Evolutionary conservation across 108 stramenopile genomes (phyloP), one percentile per base, ranked within the genome.

Genomic region (Pseudonitzschia multistriata): DNA sequence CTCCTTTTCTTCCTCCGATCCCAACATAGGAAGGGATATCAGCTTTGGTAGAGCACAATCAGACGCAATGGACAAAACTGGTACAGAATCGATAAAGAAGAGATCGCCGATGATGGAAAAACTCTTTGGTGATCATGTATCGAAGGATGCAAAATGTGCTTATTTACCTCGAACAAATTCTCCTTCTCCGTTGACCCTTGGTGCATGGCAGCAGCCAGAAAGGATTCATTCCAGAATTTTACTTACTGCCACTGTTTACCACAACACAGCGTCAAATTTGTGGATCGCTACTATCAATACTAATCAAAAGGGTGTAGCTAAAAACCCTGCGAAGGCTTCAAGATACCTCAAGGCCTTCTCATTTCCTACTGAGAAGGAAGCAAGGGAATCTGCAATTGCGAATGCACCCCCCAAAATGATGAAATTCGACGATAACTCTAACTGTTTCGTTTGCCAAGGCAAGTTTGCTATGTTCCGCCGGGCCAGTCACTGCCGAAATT

Each of bases 231-330:
- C 89, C 3, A 80, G 92, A 31, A 86, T 79, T 21, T 82, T 93
- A 11, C 81, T 91, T 14, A 83, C 80, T 29, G 85, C 88, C 13
- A 89, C 85, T 10, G 88, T 94, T 11, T 88, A 89, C 62, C 88
- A 94, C 65, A 94, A 85, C 61, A 67, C 86, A n/a, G 83, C 83
- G 7, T 88, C 90, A 5, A 86, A 86, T 39, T 39, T 90, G n/a
- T 94, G 93, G 93, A 88, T 94, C 49, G 76, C 85, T 19, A 91
- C 93, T 0, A 88, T 94, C 63, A 88, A 87, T 56, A 94, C 86
- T 7, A 83, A 88, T 64, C 79, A 81, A 72, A 79, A 71, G 57
- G 77, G 77, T 10, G 84, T 80, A 0, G 68, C 76, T 39, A 69
- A 73, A 55, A 74, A 77, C 71, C 82, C 79, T 47, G 60, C 73